Evolutionary conservation across 768 basidiomycete genomes (phyloP), one percentile per base, ranked within the genome.

Genomic region (Agaricus subrufescens): DNA sequence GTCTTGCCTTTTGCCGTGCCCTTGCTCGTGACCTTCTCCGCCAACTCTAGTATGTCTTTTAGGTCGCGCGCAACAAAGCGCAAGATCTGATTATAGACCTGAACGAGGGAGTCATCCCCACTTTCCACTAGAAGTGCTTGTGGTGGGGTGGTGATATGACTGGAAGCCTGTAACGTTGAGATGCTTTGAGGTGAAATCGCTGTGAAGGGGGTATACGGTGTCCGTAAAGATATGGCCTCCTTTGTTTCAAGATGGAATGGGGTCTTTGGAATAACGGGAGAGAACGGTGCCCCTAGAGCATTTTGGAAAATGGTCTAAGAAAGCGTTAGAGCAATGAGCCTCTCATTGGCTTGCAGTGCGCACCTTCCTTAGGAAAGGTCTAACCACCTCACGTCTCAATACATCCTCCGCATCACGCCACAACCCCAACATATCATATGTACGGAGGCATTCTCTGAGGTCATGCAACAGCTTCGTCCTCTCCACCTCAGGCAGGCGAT

Each of bases 321-420:
- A 50, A 15, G 54, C 29, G 10, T 63, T 57, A 58, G 59, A 52
- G 37, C 40, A 12, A 30, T 6, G 8, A 23, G 48, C 25, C 23
- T 15, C 27, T 50, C 6, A 40, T n/a, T 23, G 50, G 50, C 15
- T n/a, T 42, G 45, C n/a, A 6, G 48, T 25, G 62, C 67, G 39
- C 52, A 88, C 94, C 77, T 89, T 89, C 63, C 82, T 85, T 8
- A 94, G 78, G 63, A 94, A 95, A 12, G 78, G 79, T 1, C 83
- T 82, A 37, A 94, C 79, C 38, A 97, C 73, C 44, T 87, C 83
- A 50, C 74, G 75, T 54, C 87, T 77, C 50, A 98, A 71, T 15
- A 97, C 85, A 57, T 94, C 90, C 71, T 96, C 95, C 1, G 94
- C 96, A 60, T 91, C 86, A 62, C 83, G 73, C 90, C 91, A 94